Evolutionary conservation across 1,139 yeast species (phyloP).

Genomic region (Hyphopichia burtonii): DNA sequence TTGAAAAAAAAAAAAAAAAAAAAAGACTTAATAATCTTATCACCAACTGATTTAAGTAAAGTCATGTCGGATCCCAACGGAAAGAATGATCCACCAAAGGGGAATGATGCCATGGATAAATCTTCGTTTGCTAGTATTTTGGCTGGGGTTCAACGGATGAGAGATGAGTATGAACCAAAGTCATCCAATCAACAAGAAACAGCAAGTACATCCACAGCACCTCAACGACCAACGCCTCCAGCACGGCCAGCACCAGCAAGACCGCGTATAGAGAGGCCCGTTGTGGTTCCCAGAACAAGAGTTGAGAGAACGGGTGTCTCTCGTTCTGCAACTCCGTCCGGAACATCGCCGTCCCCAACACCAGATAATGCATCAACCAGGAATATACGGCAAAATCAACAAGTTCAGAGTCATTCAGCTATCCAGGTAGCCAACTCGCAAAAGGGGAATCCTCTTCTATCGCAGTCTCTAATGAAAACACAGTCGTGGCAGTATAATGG

Average conservation of each 20-base stretch:
- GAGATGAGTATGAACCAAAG: constrained; percentile 27
- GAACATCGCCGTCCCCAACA: neutral
- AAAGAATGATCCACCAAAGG: neutral
- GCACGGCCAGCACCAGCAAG: neutral
- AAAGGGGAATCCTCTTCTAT: constrained; percentile 43
- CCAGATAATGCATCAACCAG: neutral
- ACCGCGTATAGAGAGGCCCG: constrained; percentile 1
- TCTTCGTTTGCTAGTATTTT: constrained; percentile 64
- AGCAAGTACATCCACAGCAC: neutral
- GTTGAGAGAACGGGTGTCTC: neutral
- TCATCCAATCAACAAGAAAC: neutral
- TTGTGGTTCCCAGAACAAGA: constrained; percentile 1
- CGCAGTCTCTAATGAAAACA: constrained; percentile 36
- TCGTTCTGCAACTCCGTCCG: neutral
- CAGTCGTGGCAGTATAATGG: constrained; percentile 38
- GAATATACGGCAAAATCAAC: constrained; percentile 2
- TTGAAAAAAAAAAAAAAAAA: too few species aligned
- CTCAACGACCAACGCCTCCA: neutral
- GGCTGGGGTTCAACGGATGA: constrained; percentile 58
- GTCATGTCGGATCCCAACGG: neutral
- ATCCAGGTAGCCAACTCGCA: constrained; percentile 31
- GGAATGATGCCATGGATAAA: constrained; percentile 31
- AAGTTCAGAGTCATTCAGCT: constrained; percentile 14
- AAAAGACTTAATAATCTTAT: too few species aligned
- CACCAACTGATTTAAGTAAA: too few species aligned